These are phyloP conservation scores for Domatiomyces globalis DNA, from an alignment of 2,329 filamentous ascomycete genomes.

Conservation along the genomic window DNA sequence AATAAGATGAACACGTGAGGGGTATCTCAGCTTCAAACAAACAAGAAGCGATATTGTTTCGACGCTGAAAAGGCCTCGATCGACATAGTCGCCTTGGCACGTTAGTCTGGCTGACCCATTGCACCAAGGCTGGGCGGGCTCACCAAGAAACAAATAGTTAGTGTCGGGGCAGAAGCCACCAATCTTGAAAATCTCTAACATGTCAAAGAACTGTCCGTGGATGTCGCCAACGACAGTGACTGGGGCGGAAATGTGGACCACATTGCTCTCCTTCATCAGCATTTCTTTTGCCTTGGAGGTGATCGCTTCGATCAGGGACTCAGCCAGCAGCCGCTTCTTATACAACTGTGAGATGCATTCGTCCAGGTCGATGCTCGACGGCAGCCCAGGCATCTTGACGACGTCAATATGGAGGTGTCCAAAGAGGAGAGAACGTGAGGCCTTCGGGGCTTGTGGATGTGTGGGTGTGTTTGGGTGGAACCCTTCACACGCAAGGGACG, in stretches of 20 bases:
- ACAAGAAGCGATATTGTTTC: conserved; percentile 97
- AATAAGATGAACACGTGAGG: conserved; percentile 86
- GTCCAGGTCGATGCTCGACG: conserved; percentile 92
- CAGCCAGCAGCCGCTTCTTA: conserved; percentile 89
- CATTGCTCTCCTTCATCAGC: conserved; percentile 99
- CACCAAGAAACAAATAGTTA: conserved; percentile 94
- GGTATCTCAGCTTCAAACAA: conserved; percentile 93
- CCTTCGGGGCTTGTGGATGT: conserved; percentile 2
- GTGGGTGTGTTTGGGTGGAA: neutral
- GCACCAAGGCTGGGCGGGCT: conserved; percentile 8
- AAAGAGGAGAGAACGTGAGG: neutral
- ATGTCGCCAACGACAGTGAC: conserved; percentile 98
- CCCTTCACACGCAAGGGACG: neutral
- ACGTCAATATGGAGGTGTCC: neutral
- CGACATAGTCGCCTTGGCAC: conserved; percentile 75
- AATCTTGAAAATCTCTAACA: conserved; percentile 98
- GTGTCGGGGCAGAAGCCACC: conserved; percentile 95
- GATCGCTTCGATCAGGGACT: conserved; percentile 97
- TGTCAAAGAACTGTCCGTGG: conserved; percentile 95
- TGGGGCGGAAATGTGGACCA: conserved; percentile 88
- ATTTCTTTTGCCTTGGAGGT: conserved; percentile 98
- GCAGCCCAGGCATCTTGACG: neutral
- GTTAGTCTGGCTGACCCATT: conserved; percentile 2
- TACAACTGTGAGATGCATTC: conserved; percentile 96
- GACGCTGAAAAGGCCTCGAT: conserved; percentile 95